Percentiles rank a stretch among this genome's conserved stretches.
Evolutionary conservation across 345 rosid genomes (phyloP).

Genomic region (Schrenkiella parvula): DNA sequence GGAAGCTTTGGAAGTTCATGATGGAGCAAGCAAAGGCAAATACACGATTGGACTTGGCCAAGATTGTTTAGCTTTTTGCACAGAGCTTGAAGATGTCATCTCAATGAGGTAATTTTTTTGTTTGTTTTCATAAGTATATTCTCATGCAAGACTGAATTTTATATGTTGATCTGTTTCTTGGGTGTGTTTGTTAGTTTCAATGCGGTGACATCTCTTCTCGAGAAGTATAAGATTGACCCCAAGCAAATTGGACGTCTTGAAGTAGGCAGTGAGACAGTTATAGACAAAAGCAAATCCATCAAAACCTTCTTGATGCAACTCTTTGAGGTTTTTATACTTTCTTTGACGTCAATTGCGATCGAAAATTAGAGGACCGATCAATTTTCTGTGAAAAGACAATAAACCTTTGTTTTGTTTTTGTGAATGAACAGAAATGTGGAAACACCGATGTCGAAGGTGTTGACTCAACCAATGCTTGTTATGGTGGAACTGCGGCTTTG

Average conservation of each 20-base stretch:
- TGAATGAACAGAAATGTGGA: conserved; percentile 70
- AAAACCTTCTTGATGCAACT: conserved; percentile 98
- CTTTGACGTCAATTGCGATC: background rate
- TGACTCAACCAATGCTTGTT: conserved; percentile 97
- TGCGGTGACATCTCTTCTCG: conserved; percentile 82
- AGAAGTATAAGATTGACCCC: conserved; percentile 86
- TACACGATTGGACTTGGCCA: conserved; percentile 99
- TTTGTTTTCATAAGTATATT: background rate
- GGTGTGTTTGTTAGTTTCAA: conserved; percentile 58
- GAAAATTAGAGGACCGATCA: background rate
- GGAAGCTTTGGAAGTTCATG: conserved; percentile 95
- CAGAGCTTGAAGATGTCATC: conserved; percentile 98
- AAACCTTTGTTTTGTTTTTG: background rate
- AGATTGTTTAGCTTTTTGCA: conserved; percentile 93
- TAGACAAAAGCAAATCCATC: conserved; percentile 98
- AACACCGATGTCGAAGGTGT: conserved; percentile 99
- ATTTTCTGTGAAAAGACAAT: background rate
- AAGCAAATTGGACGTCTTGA: conserved; percentile 94
- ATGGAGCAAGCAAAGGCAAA: conserved; percentile 96
- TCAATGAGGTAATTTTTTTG: conserved; percentile 70
- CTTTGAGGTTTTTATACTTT: conserved; percentile 64
- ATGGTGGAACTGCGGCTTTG: conserved; percentile 98
- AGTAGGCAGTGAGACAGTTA: conserved; percentile 99
- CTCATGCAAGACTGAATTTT: background rate
- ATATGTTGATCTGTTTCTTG: conserved; percentile 9